These are phyloP conservation scores for Carallia pectinifolia DNA, from an alignment of 345 rosid genomes.

Conservation along the genomic window DNA sequence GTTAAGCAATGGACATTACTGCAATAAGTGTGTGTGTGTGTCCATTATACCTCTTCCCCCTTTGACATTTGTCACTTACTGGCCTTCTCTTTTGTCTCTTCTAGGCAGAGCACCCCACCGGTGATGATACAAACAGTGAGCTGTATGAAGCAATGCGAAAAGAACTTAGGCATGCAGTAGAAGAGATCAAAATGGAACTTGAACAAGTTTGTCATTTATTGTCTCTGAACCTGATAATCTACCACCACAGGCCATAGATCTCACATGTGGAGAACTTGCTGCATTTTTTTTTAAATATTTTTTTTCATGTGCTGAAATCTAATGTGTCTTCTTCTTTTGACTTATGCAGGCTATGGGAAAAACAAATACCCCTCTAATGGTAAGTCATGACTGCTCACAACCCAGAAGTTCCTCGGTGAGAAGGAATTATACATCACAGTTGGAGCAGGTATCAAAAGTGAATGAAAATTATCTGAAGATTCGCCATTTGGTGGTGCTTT, in stretches of 20 bases:
- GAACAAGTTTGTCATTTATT: constrained; percentile 43
- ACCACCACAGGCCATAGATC: background rate
- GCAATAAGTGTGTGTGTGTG: background rate
- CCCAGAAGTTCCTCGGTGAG: constrained; percentile 43
- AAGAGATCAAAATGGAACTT: constrained; percentile 60
- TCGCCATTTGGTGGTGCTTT: too few species aligned
- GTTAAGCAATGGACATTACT: background rate
- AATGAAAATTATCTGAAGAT: background rate
- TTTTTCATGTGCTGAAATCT: constrained; percentile 15
- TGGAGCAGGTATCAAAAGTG: constrained; percentile 52
- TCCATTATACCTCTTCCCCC: background rate
- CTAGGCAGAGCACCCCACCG: constrained; percentile 52
- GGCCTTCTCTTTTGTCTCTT: constrained; percentile 7
- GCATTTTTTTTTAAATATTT: constrained; percentile 3
- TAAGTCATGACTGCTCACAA: constrained; percentile 30
- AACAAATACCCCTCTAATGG: constrained; percentile 38
- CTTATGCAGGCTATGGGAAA: constrained; percentile 51
- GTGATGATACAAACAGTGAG: constrained; percentile 41
- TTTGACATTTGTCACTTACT: constrained; percentile 16
- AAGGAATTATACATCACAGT: constrained; percentile 50
- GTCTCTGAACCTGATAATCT: constrained; percentile 7
- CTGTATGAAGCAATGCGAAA: constrained; percentile 61
- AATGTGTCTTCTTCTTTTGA: constrained; percentile 17
- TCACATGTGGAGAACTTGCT: constrained; percentile 2
- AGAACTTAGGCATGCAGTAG: constrained; percentile 70